Evolutionary conservation across 2,329 filamentous ascomycete species (phyloP).

Genomic region (Harringtonia lauricola): DNA sequence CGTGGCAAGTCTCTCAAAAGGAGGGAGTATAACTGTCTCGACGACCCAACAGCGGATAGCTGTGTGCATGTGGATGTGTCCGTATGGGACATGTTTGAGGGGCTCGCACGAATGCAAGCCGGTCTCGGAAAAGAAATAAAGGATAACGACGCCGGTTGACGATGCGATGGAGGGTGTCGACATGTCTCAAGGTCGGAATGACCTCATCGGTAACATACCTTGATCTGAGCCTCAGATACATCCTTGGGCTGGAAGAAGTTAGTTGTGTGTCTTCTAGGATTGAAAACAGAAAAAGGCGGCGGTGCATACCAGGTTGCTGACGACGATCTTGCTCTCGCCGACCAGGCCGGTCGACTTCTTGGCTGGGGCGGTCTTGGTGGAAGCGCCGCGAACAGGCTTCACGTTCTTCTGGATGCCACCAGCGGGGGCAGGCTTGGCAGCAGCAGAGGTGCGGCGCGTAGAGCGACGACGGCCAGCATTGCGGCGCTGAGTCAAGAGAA

Average conservation of each 20-base stretch:
- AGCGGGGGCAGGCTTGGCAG: conserved; percentile 56
- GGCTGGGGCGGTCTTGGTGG: conserved; percentile 51
- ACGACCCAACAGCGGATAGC: conserved; percentile 7
- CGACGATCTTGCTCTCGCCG: conserved; percentile 90
- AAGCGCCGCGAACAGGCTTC: conserved; percentile 46
- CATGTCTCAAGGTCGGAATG: conserved; percentile 56
- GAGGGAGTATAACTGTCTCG: conserved; percentile 25
- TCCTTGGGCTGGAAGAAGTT: conserved; percentile 62
- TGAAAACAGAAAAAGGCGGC: not conserved
- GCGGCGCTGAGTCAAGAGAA: conserved; percentile 67
- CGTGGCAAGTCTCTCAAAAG: conserved; percentile 22
- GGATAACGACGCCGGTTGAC: conserved; percentile 14
- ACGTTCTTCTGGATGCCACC: conserved; percentile 78
- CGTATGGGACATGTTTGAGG: not conserved
- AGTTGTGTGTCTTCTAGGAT: conserved; percentile 36
- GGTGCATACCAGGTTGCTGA: conserved; percentile 88
- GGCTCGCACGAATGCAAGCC: conserved; percentile 1
- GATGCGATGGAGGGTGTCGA: conserved; percentile 36
- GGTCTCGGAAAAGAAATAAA: conserved; percentile 14
- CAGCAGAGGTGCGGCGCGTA: conserved; percentile 39
- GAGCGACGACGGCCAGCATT: conserved; percentile 43
- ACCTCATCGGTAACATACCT: conserved; percentile 98
- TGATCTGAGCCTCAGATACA: conserved; percentile 94
- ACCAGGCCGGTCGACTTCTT: conserved; percentile 51
- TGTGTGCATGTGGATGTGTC: conserved; percentile 3